Base-by-base conservation (phyloP, 495 filamentous ascomycete species). In the Talaromyces stipitatus region DNA sequence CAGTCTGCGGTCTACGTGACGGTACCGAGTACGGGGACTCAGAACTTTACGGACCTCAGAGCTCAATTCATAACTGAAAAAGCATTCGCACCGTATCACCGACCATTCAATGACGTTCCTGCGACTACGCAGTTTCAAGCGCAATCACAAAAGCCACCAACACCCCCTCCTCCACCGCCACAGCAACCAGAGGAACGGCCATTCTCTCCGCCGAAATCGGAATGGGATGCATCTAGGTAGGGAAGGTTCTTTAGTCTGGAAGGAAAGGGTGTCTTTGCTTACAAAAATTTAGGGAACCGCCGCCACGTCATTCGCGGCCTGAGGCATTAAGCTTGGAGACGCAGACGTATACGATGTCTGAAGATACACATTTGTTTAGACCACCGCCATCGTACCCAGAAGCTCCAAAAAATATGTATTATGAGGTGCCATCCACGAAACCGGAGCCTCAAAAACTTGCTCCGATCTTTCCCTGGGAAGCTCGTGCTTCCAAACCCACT, bases 401-500 rank as follows among this genome's bases (percentile, higher is more conserved):
- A 67, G 88, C 90, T 14, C 91, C 90, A 1, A 88, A 84, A 64
- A 78, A 87, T 58, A 89, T 94, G 87, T 92, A 84, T 74, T 94
- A 91, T 63, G 72, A 91, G 61, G 79, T 91, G 20, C 90, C 89
- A 2, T 75, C 78, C 54, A 78, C 75, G 10, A 80, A 79, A 58
- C 79, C 79, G 23, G 70, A 79, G 46, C 73, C 76, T 22, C 69
- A 84, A 57, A 80, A 76, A 56, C 78, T 84, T 2, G 78, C 79
- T 33, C 78, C 84, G 6, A 78, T 96, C 28, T 97, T 97, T 70
- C 91, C 91, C 12, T 97, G 92, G 92, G 92, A 97, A 66, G 66
- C 62, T 22, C 67, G 81, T 48, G 78, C 79, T 30, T 77, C 84
- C 0, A 81, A 74, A 64, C 78, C 91, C 2, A 85, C 87, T 22